Base-by-base conservation (phyloP, 1,284 basidiomycete species). In the Tylopilus orsonianus region DNA sequence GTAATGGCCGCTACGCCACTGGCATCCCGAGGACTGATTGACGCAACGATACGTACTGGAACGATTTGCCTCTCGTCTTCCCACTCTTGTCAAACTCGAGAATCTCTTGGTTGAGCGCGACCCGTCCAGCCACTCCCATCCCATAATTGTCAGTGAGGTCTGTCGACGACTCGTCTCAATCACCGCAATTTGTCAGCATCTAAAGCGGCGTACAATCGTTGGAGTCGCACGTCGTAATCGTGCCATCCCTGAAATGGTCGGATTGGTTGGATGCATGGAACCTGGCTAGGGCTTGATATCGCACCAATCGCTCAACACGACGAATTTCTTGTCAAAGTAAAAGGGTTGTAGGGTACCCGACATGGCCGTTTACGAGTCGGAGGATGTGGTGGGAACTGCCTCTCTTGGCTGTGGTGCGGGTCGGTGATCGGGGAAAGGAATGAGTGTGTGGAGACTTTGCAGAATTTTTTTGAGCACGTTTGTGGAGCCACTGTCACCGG, bases 251-350 rank as follows among this genome's bases (percentile, higher is more conserved):
- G 65, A n/a, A 43, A 37, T 6, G 18, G 23, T 18, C 30, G 10
- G 27, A 18, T 42, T 18, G 48, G 27, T 33, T 16, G 33, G 46
- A n/a, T 44, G 39, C 14, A 20, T 19, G 36, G n/a, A 32, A 14
- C 5, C 14, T 8, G 30, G 8, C 13, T 35, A 39, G 36, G 20
- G 20, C 18, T 32, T 5, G 19, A 34, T 13, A 29, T 33, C 87
- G 56, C 61, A 93, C 91, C 91, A 95, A 69, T 96, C 92, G 46
- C 90, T 90, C 36, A 95, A 75, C 30, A 91, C 87, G 24, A 94
- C 85, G 58, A 92, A 95, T 62, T 82, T 82, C 68, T 91, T 90
- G 71, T 88, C 83, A 86, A 57, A 61, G 39, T 59, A 41, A 39
- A 65, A 60, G 13, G 61, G 53, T 20, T 64, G 61, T 22, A 44